Conservation (phyloP, 345 rosid genomes). For the Laguncularia racemosa region DNA sequence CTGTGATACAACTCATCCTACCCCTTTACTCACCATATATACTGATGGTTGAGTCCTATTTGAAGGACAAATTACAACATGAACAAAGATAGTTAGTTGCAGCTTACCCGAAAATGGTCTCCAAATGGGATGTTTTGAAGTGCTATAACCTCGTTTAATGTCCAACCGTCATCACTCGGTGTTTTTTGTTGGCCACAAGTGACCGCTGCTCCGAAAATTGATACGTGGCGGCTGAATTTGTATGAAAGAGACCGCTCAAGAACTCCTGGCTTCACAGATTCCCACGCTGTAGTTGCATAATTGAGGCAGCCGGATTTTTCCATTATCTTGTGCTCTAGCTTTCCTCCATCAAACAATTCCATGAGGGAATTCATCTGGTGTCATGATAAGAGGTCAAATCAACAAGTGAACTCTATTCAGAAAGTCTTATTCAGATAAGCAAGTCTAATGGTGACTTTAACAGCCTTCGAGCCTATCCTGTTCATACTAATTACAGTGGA, state of each 20-base stretch:
- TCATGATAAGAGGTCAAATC: background rate
- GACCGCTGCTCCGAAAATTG: constrained; percentile 82
- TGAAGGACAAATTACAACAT: no score
- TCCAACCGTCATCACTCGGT: constrained; percentile 52
- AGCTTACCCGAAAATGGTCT: constrained; percentile 50
- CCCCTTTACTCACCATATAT: no score
- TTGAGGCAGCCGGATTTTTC: constrained; percentile 69
- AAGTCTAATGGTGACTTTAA: no score
- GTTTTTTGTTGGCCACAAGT: constrained; percentile 54
- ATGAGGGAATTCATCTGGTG: constrained; percentile 46
- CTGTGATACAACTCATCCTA: no score
- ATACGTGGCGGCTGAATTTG: constrained; percentile 54
- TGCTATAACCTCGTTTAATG: constrained; percentile 51
- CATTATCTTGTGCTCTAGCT: constrained; percentile 58
- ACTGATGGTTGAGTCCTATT: no score
- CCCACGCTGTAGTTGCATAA: constrained; percentile 59
- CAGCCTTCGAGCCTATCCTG: no score
- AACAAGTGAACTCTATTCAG: background rate
- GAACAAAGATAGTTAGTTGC: background rate
- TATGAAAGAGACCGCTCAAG: constrained; percentile 49
- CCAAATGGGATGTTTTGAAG: constrained; percentile 64
- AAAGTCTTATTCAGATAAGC: background rate
- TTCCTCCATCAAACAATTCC: constrained; percentile 70
- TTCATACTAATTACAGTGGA: no score
- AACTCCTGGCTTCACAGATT: constrained; percentile 31